Base-by-base conservation (phyloP, 768 basidiomycete species). In the Mycena crocata region DNA sequence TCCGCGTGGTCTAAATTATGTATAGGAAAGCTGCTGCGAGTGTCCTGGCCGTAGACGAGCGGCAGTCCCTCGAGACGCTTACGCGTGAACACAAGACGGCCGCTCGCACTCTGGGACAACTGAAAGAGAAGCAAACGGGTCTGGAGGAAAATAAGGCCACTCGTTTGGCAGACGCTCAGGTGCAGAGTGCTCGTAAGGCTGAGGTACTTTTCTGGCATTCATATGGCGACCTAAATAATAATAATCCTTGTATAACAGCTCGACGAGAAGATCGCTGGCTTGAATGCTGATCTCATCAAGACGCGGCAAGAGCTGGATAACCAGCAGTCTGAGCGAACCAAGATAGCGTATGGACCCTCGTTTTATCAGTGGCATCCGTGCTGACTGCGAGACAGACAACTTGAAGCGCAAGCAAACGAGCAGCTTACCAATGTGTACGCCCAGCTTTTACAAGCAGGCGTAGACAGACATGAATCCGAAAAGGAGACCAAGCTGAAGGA, bases 331-430 rank as follows among this genome's bases (percentile, higher is more conserved):
- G 97, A 98, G 80, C 85, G 91, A 54, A 87, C 86, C 1, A 87
- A 90, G 64, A 91, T 97, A 70, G 84, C 84, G 96, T 96, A 73
- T 40, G 91, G 76, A 40, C 17, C 57, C 6, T 63, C 37, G 39
- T 14, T 24, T 23, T 19, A 51, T 13, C 37, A 32, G 13, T 64
- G 30, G 35, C 32, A 28, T 17, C 46, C 15, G 46, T 46, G 30
- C 26, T 46, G 58, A 44, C 52, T 19, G 37, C 30, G 49, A 12
- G 17, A 40, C 69, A 99, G 96, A 49, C 93, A 94, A 81, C 87
- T 95, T 15, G 96, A 98, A 77, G 87, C 89, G 0, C 96, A 99
- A 72, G 87, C 92, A 28, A 96, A 97, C 75, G 97, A 97, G 79
- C 96, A 96, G 75, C 87, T 99, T 7, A 85, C 90, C 56, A 90